Base-by-base conservation (phyloP, 208 protist species). In the Kentomonas sorsogonicus region DNA sequence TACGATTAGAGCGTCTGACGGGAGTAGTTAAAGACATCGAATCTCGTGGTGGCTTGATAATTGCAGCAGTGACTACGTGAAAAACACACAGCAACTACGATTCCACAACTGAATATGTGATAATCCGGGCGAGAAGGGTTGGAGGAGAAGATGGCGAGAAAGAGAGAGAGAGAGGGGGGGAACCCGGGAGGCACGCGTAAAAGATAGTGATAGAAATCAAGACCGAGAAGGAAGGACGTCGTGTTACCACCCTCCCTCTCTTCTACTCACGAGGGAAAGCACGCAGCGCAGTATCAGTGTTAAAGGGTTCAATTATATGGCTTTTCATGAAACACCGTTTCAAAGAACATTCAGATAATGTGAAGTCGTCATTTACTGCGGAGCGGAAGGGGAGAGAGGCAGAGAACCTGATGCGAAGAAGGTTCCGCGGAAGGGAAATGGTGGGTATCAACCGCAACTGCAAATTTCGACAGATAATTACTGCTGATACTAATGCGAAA, bases 161-260 rank as follows among this genome's bases (percentile, higher is more conserved):
- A 48, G 25, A 38, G 30, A 51, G 15, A 25, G 6, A 31, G 22
- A 20, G 47, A 31, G 30, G 30, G 34, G 34, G 30, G 47, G 39
- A 53, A 26, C 39, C 22, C 39, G 47, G 30, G 6, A 20, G 16
- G 13, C n/a, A 23, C 40, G n/a, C 3, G 3, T 5, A 9, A n/a
- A 44, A n/a, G 3, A 44, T 6, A 10, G 56, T 52, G 52, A 26
- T 29, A 44, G 15, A 39, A 16, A 33, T 51, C 22, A 16, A 40
- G 18, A 61, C 22, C 0, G 23, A 43, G 33, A 11, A n/a, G n/a
- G 13, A 27, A 20, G 25, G 11, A 48, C 7, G 25, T 27, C 43
- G 22, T 27, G 25, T 27, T 48, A 55, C 48, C 63, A 53, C 63
- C 63, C 63, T 56, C 64, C 54, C 64, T 53, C 15, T 65, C 57